Percentiles rank a stretch among this genome's conserved stretches.
Conservation (phyloP, 129 eudicot genomes). For the Dittrichia graveolens region DNA sequence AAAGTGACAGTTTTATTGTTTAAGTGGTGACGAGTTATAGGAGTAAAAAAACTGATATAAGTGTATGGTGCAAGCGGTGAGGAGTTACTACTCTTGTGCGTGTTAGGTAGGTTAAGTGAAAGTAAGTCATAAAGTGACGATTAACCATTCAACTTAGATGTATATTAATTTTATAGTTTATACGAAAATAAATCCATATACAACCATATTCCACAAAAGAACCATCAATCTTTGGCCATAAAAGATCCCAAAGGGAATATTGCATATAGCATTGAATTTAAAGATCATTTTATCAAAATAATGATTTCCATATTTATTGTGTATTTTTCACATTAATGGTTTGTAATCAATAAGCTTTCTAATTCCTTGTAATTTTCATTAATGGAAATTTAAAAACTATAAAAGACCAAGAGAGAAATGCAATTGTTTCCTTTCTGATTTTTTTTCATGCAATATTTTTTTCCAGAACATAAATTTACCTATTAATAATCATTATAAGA, state of each 20-base stretch:
- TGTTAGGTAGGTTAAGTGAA: no score
- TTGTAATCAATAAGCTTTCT: background rate
- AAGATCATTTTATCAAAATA: conserved; percentile 18
- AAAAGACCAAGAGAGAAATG: background rate
- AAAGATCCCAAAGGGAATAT: conserved; percentile 8
- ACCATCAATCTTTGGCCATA: conserved; percentile 23
- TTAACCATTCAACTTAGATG: background rate
- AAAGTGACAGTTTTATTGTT: no score
- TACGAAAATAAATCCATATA: conserved; percentile 12
- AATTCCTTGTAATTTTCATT: background rate
- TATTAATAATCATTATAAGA: no score
- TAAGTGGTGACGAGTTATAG: no score
- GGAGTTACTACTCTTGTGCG: no score
- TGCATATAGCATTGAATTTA: conserved; percentile 23
- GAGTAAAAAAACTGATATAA: no score
- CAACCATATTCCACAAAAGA: conserved; percentile 18
- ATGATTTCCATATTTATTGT: conserved; percentile 10
- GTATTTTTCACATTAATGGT: conserved; percentile 20
- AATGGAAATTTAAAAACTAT: background rate
- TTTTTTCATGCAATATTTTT: no score
- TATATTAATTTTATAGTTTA: conserved; percentile 10
- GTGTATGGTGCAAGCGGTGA: no score
- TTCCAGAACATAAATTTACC: no score
- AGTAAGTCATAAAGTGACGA: no score
- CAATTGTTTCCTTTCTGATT: no score